Conservation (phyloP, 352 stramenopile genomes). For the Pythium dissotocum region DNA sequence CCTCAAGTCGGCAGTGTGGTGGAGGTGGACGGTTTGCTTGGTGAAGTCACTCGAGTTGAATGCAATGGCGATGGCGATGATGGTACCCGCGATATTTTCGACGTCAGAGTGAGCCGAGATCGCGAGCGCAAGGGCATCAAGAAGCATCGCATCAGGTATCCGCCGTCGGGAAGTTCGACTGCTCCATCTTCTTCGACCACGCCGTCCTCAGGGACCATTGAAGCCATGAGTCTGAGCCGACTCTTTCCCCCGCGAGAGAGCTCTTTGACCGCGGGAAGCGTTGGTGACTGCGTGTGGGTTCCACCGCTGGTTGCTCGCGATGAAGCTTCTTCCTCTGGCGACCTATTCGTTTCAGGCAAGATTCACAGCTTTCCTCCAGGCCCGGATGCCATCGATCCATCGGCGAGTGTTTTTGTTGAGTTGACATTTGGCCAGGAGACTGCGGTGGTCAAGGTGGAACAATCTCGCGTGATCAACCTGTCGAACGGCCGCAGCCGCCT, state of each 20-base stretch:
- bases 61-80: constrained; percentile 14
- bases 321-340: constrained; percentile 16
- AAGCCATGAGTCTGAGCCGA: constrained; percentile 73
- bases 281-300: constrained; percentile 74
- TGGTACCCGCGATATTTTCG: constrained; percentile 26
- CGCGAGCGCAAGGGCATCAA: constrained; percentile 59
- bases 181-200: background rate
- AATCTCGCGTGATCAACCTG: constrained; percentile 66
- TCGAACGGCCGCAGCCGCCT: constrained; percentile 33
- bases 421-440: constrained; percentile 49
- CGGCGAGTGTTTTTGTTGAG: constrained; percentile 49
- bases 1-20: constrained; percentile 76
- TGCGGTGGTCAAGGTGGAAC: constrained; percentile 53
- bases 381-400: constrained; percentile 47
- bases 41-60: constrained; percentile 53
- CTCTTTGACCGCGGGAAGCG: constrained; percentile 45
- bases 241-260: constrained; percentile 66
- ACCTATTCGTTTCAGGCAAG: constrained; percentile 53
- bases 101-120: constrained; percentile 52
- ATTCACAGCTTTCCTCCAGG: constrained; percentile 67
- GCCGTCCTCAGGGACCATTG: constrained; percentile 33
- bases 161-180: constrained; percentile 21
- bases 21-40: constrained; percentile 61
- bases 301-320: constrained; percentile 26
- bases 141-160: constrained; percentile 54